A percentile compares a stretch with the other conserved stretches of the same genome.
These are phyloP conservation scores for Colletotrichum truncatum DNA, from an alignment of 2,329 filamentous ascomycete species.

Conservation along the genomic window DNA sequence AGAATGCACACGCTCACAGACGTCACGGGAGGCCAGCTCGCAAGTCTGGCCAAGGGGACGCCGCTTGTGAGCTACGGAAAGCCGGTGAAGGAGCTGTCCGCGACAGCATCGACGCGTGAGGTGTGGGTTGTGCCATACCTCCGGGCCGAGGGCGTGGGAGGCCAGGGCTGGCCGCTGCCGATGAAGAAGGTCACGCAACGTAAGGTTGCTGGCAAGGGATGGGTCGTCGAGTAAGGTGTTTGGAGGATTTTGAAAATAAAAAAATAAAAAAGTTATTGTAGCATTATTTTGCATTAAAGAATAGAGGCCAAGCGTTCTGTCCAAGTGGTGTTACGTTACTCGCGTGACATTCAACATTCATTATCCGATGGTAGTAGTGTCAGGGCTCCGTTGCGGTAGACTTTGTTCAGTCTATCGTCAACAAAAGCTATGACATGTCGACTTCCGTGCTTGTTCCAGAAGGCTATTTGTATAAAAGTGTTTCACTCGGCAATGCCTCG, in stretches of 20 bases:
- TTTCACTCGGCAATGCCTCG: not conserved
- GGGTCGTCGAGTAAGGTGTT: slow-evolving; percentile 69
- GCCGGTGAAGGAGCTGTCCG: slow-evolving; percentile 82
- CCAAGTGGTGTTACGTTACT: not conserved
- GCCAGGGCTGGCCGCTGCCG: slow-evolving; percentile 84
- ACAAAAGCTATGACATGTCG: not conserved
- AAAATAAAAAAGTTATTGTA: not conserved
- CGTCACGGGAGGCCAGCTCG: slow-evolving; percentile 78
- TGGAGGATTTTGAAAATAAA: not conserved
- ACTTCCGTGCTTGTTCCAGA: slow-evolving; percentile 2
- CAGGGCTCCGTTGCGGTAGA: no score
- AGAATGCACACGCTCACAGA: slow-evolving; percentile 90
- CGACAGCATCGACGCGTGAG: slow-evolving; percentile 64
- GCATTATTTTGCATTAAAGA: not conserved
- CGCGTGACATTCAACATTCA: no score
- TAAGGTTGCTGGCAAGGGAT: slow-evolving; percentile 76
- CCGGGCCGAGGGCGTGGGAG: slow-evolving; percentile 71
- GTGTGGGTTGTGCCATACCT: slow-evolving; percentile 87
- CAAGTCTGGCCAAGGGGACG: slow-evolving; percentile 83
- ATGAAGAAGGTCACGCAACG: slow-evolving; percentile 86
- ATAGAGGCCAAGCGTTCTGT: not conserved
- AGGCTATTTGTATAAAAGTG: not conserved
- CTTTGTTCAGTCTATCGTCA: no score
- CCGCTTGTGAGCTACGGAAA: slow-evolving; percentile 87
- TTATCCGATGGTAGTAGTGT: no score